phyloP scores from a whole-genome alignment of 495 filamentous ascomycete genomes.

The Trichoderma gamsii region DNA sequence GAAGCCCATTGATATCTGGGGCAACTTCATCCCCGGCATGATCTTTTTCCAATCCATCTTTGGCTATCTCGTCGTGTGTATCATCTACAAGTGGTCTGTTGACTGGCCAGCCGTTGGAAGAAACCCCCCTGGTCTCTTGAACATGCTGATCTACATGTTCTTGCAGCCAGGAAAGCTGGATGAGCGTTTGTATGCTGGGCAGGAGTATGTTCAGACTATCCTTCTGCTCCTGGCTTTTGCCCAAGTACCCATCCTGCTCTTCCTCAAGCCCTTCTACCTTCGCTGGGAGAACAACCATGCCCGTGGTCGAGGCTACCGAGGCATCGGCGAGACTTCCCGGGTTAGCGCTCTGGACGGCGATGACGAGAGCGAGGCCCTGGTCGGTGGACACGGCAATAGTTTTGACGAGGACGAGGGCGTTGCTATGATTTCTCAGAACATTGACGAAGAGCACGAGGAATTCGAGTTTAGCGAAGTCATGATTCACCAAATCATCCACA shows the following conservation, averaged over 20 bases:
- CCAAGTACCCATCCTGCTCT: constrained; percentile 84
- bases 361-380: constrained; percentile 54
- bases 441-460: constrained; percentile 79
- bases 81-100: constrained; percentile 94
- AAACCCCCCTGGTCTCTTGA: constrained; percentile 78
- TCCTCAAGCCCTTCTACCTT: constrained; percentile 93
- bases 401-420: constrained; percentile 75
- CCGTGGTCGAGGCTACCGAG: constrained; percentile 80
- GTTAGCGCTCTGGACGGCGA: constrained; percentile 85
- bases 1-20: constrained; percentile 87
- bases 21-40: constrained; percentile 96
- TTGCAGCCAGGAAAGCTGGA: constrained; percentile 72
- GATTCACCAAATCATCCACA: constrained; percentile 99
- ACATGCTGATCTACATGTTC: constrained; percentile 99
- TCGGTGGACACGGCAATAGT: constrained; percentile 45
- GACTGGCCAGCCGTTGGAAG: constrained; percentile 68
- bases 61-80: constrained; percentile 87
- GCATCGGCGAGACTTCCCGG: constrained; percentile 77
- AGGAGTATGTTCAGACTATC: constrained; percentile 64
- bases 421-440: constrained; percentile 81
- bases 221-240: constrained; percentile 76
- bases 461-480: constrained; percentile 95
- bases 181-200: constrained; percentile 65
- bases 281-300: constrained; percentile 88
- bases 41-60: constrained; percentile 99